Evolutionary conservation across 1,284 basidiomycete species (phyloP), one percentile per base, ranked within the genome.

Genomic region (Polyporus tsugae): DNA sequence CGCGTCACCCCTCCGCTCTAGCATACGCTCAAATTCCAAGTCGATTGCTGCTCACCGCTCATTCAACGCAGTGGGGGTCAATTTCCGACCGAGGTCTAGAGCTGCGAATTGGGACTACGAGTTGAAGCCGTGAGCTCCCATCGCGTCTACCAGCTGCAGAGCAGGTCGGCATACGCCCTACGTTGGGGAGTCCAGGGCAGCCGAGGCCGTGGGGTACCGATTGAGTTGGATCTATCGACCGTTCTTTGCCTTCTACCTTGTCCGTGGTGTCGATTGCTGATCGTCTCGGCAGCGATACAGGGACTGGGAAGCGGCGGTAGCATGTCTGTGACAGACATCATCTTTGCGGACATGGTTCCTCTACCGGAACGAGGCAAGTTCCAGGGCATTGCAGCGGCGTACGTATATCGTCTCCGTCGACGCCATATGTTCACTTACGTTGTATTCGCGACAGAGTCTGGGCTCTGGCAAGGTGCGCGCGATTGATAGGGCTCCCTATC

Each of bases 281-380:
- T 39, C 5, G 38, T 17, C 17, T 63, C 15, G 22, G 19, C n/a
- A 79, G 82, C 80, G 6, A 70, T 87, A 17, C 85, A 87, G 71
- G 85, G 86, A 2, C 68, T 85, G 49, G 86, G 86, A 41, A 82
- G 81, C n/a, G 86, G 86, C 1, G 84, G 81, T 4, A 83, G 84
- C 66, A 70, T 83, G 1, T 75, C 77, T 0, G 72, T 85, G 9
- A 76, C 80, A 2, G 78, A 82, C 44, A 85, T 86, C 64, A 78
- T 85, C 59, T 71, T 82, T 1, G 76, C 82, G 15, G 85, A 87
- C 73, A 75, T 87, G 63, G 76, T 80, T 0, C 61, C 69, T 11
- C 60, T 75, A 6, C 59, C 69, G 1, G 66, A 72, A 39, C 63
- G 74, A 22, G 74, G 72, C 22, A 67, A 72, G 36, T 72, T 68